Base-by-base conservation (phyloP, 1,284 basidiomycete genomes). In the Pseudozyma sp. region DNA sequence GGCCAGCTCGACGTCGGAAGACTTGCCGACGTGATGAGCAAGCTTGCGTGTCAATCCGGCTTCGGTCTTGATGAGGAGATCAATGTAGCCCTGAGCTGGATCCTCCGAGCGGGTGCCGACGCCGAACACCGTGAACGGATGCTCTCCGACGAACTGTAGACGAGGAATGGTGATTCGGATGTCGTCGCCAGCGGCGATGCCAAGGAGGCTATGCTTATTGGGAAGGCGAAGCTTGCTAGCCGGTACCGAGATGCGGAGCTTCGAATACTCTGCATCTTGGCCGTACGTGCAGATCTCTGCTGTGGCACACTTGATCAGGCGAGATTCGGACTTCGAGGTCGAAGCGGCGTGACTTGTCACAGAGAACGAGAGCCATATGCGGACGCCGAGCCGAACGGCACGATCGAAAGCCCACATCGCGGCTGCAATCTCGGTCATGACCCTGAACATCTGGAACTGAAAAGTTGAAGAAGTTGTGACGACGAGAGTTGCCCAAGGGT, bases 41-140 rank as follows among this genome's bases (percentile, higher is more conserved):
- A 78, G 43, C 40, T 67, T 65, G 7, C 55, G 56, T 7, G 78
- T 79, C 19, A 79, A 52, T 11, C 78, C 78, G 6, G 53, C 47
- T 29, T 77, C 54, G 10, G 54, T 54, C 46, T 67, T 65, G 54
- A 76, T 55, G 16, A 73, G 35, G 16, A 79, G 44, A 17, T 76
- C 75, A 13, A 72, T 47, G 34, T 48, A 68, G 37, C 63, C 67
- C 17, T 48, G 47, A 4, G 50, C n/a, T 4, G 52, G 40, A n/a
- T 66, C 48, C 7, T 64, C 47, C 7, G 19, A 17, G 7, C 30
- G 33, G 14, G 34, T 44, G 2, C 70, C 73, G 11, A 59, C 55
- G 0, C 47, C 30, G 8, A 73, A 58, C 5, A 79, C 69, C 6
- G 78, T 65, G 62, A 79, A 79, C 16, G 78, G 78, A 58, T 79